phyloP scores from a whole-genome alignment of 305 asterid species.

The Fraxinus floribunda region DNA sequence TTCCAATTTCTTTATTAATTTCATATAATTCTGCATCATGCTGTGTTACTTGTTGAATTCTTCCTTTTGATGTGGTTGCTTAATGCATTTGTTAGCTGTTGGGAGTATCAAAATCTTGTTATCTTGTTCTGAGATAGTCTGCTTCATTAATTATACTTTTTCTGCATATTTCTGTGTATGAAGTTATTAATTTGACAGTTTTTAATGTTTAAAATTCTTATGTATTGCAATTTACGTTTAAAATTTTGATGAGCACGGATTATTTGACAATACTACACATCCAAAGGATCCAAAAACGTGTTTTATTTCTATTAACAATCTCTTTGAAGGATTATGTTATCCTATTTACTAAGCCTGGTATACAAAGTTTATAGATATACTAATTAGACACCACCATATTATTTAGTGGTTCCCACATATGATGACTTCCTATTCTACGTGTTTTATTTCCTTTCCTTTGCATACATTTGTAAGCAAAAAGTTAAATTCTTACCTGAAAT shows the following conservation, averaged over 20 bases:
- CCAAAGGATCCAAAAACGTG: neutral
- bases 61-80: neutral
- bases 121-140: neutral
- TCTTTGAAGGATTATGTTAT: neutral
- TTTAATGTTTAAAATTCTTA: neutral
- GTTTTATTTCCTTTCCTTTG: neutral
- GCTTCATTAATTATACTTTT: neutral
- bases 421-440: neutral
- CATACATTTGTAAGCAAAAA: neutral
- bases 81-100: neutral
- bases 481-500: neutral
- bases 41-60: neutral
- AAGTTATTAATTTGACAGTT: neutral
- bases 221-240: neutral
- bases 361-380: neutral
- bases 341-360: neutral
- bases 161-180: neutral
- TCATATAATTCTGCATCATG: neutral
- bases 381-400: neutral
- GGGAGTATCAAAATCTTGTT: neutral
- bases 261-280: neutral
- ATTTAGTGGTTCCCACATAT: neutral
- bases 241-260: slow-evolving; percentile 16
- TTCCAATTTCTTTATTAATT: neutral
- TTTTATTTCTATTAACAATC: neutral